Evolutionary conservation across 257 asterid species (phyloP).

Genomic region (Asclepias syriaca): DNA sequence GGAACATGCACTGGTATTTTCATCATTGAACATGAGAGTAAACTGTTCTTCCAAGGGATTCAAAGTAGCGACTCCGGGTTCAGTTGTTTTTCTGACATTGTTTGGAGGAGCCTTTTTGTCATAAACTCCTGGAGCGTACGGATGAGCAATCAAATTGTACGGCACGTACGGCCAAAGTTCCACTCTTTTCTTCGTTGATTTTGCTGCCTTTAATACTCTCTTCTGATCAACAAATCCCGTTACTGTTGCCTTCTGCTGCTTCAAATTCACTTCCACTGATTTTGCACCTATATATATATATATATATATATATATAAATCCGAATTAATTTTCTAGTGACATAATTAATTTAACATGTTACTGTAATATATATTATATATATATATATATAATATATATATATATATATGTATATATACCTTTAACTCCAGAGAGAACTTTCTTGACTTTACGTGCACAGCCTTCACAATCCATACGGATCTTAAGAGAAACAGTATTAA

Average conservation of each 20-base stretch:
- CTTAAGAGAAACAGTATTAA: slow-evolving; percentile 56
- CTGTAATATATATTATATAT: too few relatives aligned
- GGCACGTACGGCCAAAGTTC: slow-evolving; percentile 95
- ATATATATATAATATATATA: not conserved
- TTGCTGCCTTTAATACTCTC: slow-evolving; percentile 65
- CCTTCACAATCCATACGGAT: slow-evolving; percentile 93
- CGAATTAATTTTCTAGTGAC: too few relatives aligned
- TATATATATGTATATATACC: slow-evolving; percentile 37
- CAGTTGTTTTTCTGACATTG: slow-evolving; percentile 52
- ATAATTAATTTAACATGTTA: too few relatives aligned
- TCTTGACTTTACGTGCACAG: slow-evolving; percentile 63
- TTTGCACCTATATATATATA: slow-evolving; percentile 60
- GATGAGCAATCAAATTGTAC: slow-evolving; percentile 60
- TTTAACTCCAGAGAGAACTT: slow-evolving; percentile 53
- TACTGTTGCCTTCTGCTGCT: slow-evolving; percentile 79
- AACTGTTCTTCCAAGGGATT: slow-evolving; percentile 72
- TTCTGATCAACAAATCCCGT: slow-evolving; percentile 75
- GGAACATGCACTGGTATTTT: slow-evolving; percentile 73
- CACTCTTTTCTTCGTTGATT: slow-evolving; percentile 54
- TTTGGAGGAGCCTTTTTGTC: slow-evolving; percentile 90
- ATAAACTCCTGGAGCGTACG: slow-evolving; percentile 69
- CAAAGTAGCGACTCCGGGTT: slow-evolving; percentile 66
- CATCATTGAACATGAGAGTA: slow-evolving; percentile 78
- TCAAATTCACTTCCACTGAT: slow-evolving; percentile 71
- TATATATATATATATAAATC: too few relatives aligned